Evolutionary conservation across 2,329 filamentous ascomycete species (phyloP).

Genomic region (Aspergillus versicolor): DNA sequence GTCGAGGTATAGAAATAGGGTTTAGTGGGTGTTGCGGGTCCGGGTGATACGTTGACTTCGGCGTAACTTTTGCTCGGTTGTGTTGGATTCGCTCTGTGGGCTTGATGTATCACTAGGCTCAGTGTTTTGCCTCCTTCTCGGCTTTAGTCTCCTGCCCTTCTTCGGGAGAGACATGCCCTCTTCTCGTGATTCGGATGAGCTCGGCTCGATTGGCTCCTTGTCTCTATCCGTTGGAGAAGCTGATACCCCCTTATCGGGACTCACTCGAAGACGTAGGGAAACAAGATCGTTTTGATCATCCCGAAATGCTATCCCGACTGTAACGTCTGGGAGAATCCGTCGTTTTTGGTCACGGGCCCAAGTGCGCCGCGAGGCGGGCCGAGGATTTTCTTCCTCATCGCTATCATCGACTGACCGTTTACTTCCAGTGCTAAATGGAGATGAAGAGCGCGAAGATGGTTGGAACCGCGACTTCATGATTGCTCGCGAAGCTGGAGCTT

Average conservation of each 20-base stretch:
- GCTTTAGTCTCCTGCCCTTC: slow-evolving; percentile 12
- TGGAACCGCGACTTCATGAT: slow-evolving; percentile 34
- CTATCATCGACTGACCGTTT: slow-evolving; percentile 43
- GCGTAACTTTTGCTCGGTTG: slow-evolving; percentile 18
- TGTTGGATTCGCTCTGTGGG: slow-evolving; percentile 14
- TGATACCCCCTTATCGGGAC: slow-evolving; percentile 23
- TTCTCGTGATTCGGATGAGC: slow-evolving; percentile 10
- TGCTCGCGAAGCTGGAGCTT: slow-evolving; percentile 22
- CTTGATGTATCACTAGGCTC: slow-evolving; percentile 13
- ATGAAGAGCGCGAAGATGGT: slow-evolving; percentile 41
- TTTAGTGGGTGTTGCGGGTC: slow-evolving; percentile 14
- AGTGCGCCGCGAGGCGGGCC: slow-evolving; percentile 27
- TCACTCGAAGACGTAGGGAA: slow-evolving; percentile 36
- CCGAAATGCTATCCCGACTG: slow-evolving; percentile 39
- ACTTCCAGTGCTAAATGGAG: slow-evolving; percentile 42
- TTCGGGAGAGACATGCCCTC: neutral
- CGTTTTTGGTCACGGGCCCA: slow-evolving; percentile 30
- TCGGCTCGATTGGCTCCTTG: slow-evolving; percentile 6
- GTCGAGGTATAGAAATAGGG: neutral
- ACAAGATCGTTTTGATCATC: slow-evolving; percentile 40
- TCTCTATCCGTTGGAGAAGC: slow-evolving; percentile 6
- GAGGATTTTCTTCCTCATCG: slow-evolving; percentile 37
- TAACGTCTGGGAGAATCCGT: slow-evolving; percentile 37
- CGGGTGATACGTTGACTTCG: slow-evolving; percentile 21
- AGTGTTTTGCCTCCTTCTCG: slow-evolving; percentile 6